Conservation (phyloP, 805 yeast species). For the Candida namnaoensis region DNA sequence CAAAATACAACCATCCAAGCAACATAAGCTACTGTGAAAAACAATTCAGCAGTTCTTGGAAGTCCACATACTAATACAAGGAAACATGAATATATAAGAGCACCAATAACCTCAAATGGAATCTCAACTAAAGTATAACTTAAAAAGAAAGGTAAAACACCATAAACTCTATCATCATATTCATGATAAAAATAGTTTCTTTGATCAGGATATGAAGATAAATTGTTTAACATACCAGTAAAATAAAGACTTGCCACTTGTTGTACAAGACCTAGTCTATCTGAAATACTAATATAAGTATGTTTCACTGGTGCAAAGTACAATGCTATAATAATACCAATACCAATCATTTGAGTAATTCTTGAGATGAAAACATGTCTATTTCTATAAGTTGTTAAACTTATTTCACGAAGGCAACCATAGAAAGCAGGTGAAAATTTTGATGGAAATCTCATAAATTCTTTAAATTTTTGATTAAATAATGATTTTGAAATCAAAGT, state of each 20-base stretch:
- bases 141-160: slow-evolving; percentile 53
- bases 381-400: slow-evolving; percentile 29
- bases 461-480: slow-evolving; percentile 6
- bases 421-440: slow-evolving; percentile 10
- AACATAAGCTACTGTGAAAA: slow-evolving; percentile 52
- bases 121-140: slow-evolving; percentile 54
- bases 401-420: slow-evolving; percentile 13
- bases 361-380: slow-evolving; percentile 56
- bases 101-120: slow-evolving; percentile 57
- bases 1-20: slow-evolving; percentile 50
- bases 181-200: slow-evolving; percentile 76
- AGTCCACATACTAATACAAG: slow-evolving; percentile 66
- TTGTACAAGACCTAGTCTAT: slow-evolving; percentile 72
- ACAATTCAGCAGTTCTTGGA: slow-evolving; percentile 59
- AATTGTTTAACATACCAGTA: slow-evolving; percentile 73
- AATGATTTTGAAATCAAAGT: neutral
- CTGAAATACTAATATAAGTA: slow-evolving; percentile 41
- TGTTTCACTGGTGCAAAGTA: slow-evolving; percentile 54
- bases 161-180: slow-evolving; percentile 65
- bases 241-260: slow-evolving; percentile 66
- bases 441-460: slow-evolving; percentile 10
- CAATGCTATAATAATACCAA: slow-evolving; percentile 61
- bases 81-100: slow-evolving; percentile 50
- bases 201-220: slow-evolving; percentile 69
- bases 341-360: slow-evolving; percentile 54